Evolutionary conservation across 2,329 filamentous ascomycete genomes (phyloP), one percentile per base, ranked within the genome.

Genomic region (Scedosporium minutisporum): DNA sequence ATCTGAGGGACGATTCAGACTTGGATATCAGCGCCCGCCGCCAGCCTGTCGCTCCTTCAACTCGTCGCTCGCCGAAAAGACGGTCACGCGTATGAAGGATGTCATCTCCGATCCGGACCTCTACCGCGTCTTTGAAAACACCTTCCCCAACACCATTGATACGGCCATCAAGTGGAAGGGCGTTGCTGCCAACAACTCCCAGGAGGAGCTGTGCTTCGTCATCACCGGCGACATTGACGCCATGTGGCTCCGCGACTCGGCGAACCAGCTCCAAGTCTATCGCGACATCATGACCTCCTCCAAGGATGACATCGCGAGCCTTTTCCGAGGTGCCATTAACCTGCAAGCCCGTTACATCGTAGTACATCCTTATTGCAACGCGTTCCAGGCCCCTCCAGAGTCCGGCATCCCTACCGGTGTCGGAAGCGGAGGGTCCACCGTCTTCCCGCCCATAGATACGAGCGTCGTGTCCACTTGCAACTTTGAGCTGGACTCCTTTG

Each of bases 401-500:
- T 91, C 89, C 60, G 84, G 85, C 3, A 80, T 93, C 41, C 69
- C 74, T 2, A 82, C 87, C 14, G 53, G 63, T 16, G 16, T 21
- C 12, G 65, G 65, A 18, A 64, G 65, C 44, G 27, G 29, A 10
- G 65, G 65, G 1, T 66, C 65, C 1, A 63, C 63, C n/a, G 63
- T 65, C 41, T 62, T n/a, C n/a, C 65, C 65, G 3, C 7, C 21
- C 12, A 65, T 72, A 12, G 55, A 66, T 59, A 68, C 69, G 1
- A 66, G 63, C 16, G 62, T 67, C n/a, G 76, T 93, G 1, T 93
- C 91, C 69, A 90, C 93, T 71, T 96, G 91, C 81, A 96, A 96
- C 76, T 96, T 93, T 74, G 92, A 96, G 75, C 84, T 96, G 44
- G 92, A 96, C 76, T 93, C 90, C 6, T 82, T 96, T 2, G 91